Base-by-base conservation (phyloP, 1,139 yeast species). In the Kazachstania sp. region DNA sequence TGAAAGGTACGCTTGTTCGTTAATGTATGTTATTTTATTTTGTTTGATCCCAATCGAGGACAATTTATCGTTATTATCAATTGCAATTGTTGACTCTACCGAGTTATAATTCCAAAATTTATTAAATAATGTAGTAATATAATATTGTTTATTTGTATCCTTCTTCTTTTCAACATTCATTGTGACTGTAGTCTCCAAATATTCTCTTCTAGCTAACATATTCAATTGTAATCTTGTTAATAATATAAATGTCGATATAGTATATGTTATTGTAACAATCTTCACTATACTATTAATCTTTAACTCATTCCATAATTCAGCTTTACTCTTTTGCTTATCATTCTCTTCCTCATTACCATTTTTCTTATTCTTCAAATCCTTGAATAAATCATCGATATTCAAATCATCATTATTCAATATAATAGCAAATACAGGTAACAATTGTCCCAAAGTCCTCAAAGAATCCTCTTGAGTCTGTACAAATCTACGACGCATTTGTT, bases 401-500 rank as follows among this genome's bases (percentile, higher is more conserved):
- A 58, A 52, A 26, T 50, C 56, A n/a, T 55, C 46, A 39, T 58
- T 56, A 31, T 58, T 53, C 43, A 60, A 44, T 3, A 60, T 62
- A 45, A 59, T 73, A 4, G 83, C 74, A 49, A 90, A 71, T 15
- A 86, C 86, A 0, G 96, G 95, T 47, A 87, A 71, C 54, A 92
- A 73, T 9, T 95, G 92, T 63, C 86, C 73, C 49, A 90, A 79
- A 0, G 97, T 90, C 67, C 81, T 81, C 48, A 86, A 75, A 44
- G 96, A 86, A 67, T 92, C 97, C 58, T 83, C 83, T 61, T 90
- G 97, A 19, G 96, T 92, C 69, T 88, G 97, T 46, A 84, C 80
- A 61, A 88, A 92, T 51, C 95, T 70, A 55, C 81, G 67, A 54
- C 73, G 75, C 47, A 83, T 83, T 58, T 85, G 95, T 60, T 86